Conservation (phyloP, 2,329 filamentous ascomycete species). For the Neurospora sp. region DNA sequence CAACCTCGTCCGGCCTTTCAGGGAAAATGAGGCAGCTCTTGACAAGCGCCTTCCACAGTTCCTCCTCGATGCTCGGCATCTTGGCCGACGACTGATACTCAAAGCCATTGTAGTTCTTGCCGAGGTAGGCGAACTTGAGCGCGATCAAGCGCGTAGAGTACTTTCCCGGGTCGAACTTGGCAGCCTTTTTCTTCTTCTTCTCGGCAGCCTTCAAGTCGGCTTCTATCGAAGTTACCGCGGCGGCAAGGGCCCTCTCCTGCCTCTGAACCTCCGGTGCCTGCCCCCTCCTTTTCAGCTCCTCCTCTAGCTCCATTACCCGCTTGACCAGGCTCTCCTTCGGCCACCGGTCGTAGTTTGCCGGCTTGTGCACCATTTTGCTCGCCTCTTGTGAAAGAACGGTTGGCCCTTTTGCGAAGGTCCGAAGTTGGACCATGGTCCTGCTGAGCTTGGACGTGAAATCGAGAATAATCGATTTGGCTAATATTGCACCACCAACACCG, state of each 20-base stretch:
- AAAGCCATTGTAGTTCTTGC: constrained; percentile 84
- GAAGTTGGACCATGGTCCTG: neutral
- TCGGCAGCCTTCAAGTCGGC: neutral
- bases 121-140: constrained; percentile 88
- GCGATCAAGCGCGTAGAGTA: constrained; percentile 81
- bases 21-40: constrained; percentile 77
- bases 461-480: neutral
- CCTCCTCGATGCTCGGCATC: constrained; percentile 80
- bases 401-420: constrained; percentile 1
- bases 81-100: constrained; percentile 71
- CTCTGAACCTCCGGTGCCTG: neutral
- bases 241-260: neutral
- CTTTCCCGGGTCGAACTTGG: constrained; percentile 63
- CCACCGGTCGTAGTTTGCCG: constrained; percentile 52
- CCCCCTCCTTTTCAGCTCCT: constrained; percentile 38
- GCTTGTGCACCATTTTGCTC: neutral
- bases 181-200: constrained; percentile 33
- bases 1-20: constrained; percentile 49
- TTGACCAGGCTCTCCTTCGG: constrained; percentile 57
- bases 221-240: constrained; percentile 1
- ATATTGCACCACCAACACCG: neutral
- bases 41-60: constrained; percentile 82
- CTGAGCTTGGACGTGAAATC: neutral
- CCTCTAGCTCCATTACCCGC: constrained; percentile 59
- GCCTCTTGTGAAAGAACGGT: constrained; percentile 9